Evolutionary conservation across 139 green algal species (phyloP), one percentile per base, ranked within the genome.

Genomic region (Medakamo hakoo): DNA sequence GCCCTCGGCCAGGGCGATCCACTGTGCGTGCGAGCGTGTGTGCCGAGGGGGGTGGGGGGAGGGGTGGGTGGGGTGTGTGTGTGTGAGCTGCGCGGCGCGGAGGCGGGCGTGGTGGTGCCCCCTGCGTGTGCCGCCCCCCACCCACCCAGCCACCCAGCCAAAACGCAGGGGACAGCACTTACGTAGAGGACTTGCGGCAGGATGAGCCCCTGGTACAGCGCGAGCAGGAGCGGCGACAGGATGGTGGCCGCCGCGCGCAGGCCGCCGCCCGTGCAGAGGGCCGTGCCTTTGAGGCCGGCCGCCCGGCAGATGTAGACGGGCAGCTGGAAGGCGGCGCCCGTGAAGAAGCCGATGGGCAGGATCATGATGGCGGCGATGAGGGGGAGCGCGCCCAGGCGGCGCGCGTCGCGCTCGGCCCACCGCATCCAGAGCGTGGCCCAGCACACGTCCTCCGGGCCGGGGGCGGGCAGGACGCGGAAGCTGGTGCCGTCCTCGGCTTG

Each of bases 141-240:
- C n/a, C n/a, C n/a, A n/a, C n/a, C n/a, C n/a, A n/a, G n/a, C n/a
- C n/a, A n/a, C n/a, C n/a, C n/a, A n/a, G n/a, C n/a, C n/a, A n/a
- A n/a, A n/a, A n/a, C n/a, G n/a, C n/a, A n/a, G n/a, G n/a, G n/a
- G n/a, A n/a, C n/a, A n/a, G n/a, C n/a, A n/a, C n/a, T n/a, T n/a
- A n/a, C n/a, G 40, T 52, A 52, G 9, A 52, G 40, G 9, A 52
- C 9, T 9, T 9, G 16, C 2, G 84, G 84, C 62, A 91, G 72
- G 31, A 88, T 65, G 67, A 86, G 73, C 27, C 69, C 74, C 62
- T 88, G 80, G 78, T 78, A 91, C 49, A 86, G 64, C 32, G 68
- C 77, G 19, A 91, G 72, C 59, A 88, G 70, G 57, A 91, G 52
- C 2, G 73, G 58, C 1, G 84, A 82, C 64, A 88, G 52, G 72